Conservation (phyloP, 805 yeast genomes). For the Myxozyma monticola region DNA sequence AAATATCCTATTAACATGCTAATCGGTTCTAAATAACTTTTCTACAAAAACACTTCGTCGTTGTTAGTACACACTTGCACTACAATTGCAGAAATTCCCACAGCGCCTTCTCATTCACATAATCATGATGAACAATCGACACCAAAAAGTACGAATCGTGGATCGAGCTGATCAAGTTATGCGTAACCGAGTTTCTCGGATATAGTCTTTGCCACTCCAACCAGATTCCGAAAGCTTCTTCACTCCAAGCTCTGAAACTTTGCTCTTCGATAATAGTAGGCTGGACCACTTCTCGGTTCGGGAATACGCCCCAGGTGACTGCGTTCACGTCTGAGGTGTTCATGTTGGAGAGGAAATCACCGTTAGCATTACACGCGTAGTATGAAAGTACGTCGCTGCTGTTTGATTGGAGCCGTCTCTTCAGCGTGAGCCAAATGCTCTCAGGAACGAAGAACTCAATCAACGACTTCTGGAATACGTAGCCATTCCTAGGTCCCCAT, state of each 20-base stretch:
- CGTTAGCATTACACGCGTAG: constrained; percentile 67
- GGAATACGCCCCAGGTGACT: constrained; percentile 98
- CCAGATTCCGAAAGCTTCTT: constrained; percentile 92
- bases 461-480: constrained; percentile 88
- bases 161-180: constrained; percentile 59
- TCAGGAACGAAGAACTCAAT: constrained; percentile 85
- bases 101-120: constrained; percentile 64
- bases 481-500: constrained; percentile 94
- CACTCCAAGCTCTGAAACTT: constrained; percentile 93
- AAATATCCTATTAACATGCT: too few species aligned
- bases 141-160: constrained; percentile 69
- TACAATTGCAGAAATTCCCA: constrained; percentile 68
- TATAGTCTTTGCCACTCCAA: constrained; percentile 87
- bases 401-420: constrained; percentile 50
- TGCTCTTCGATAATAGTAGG: constrained; percentile 91
- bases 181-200: constrained; percentile 53
- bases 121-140: constrained; percentile 87
- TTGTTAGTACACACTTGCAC: too few species aligned
- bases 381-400: constrained; percentile 58
- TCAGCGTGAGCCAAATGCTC: constrained; percentile 64
- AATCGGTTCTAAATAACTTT: too few species aligned
- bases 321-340: constrained; percentile 49
- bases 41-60: too few species aligned
- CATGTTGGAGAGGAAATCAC: constrained; percentile 62
- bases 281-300: constrained; percentile 83